Evolutionary conservation across 1,284 basidiomycete species (phyloP).

Genomic region (Fistulinella cinereoalba): DNA sequence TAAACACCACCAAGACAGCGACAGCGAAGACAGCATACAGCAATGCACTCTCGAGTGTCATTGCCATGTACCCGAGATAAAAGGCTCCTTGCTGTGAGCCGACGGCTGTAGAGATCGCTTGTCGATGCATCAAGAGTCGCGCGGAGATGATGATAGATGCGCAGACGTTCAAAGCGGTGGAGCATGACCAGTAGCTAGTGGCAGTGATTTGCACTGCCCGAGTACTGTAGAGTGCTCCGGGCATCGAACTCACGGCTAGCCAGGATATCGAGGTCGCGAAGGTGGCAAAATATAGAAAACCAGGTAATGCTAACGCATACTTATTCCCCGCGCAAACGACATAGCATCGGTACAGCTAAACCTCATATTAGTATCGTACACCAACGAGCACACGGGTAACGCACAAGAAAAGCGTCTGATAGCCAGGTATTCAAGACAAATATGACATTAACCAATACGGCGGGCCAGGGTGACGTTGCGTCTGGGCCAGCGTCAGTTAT

Average conservation of each 20-base stretch:
- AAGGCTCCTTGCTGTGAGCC: constrained; percentile 14
- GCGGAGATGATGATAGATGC: constrained; percentile 15
- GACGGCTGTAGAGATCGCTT: constrained; percentile 4
- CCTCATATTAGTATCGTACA: neutral
- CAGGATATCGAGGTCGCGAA: constrained; percentile 18
- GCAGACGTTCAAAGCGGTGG: constrained; percentile 14
- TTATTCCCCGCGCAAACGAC: constrained; percentile 18
- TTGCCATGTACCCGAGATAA: constrained; percentile 22
- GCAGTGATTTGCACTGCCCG: constrained; percentile 15
- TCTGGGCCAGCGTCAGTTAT: constrained; percentile 10
- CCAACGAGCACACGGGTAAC: neutral
- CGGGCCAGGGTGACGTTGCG: constrained; percentile 17
- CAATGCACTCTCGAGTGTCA: constrained; percentile 26
- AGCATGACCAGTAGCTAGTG: constrained; percentile 15
- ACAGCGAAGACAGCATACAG: constrained; percentile 20
- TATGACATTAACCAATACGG: constrained; percentile 7
- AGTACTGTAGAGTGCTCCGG: too few relatives aligned
- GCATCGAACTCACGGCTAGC: constrained; percentile 13
- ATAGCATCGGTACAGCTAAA: constrained; percentile 26
- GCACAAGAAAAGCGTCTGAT: constrained; percentile 26
- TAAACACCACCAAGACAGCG: constrained; percentile 12
- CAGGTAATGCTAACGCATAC: neutral
- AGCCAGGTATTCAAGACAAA: constrained; percentile 27
- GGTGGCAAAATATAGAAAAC: constrained; percentile 15
- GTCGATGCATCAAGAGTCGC: constrained; percentile 18